These are phyloP conservation scores for Cubamyces lactineus DNA, from an alignment of 768 basidiomycete species.

Conservation along the genomic window DNA sequence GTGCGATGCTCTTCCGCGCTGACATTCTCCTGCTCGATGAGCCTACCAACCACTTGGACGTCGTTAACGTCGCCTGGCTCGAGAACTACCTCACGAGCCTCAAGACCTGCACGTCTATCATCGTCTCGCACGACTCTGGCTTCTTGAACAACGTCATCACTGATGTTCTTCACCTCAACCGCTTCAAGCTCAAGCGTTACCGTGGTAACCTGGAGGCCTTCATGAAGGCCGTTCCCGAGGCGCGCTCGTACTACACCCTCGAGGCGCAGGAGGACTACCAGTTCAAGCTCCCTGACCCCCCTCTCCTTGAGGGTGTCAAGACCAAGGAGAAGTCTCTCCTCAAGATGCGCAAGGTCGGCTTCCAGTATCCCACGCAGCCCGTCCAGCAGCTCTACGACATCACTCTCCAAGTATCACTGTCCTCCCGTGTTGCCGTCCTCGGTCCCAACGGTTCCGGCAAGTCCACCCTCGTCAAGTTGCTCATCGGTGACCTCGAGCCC, in stretches of 20 bases:
- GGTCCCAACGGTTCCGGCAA: constrained; percentile 99
- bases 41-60: constrained; percentile 96
- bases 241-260: constrained; percentile 97
- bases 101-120: constrained; percentile 93
- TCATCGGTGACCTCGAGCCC: constrained; percentile 95
- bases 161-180: constrained; percentile 95
- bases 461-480: constrained; percentile 94
- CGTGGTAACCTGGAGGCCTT: constrained; percentile 94
- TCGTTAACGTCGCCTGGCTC: constrained; percentile 97
- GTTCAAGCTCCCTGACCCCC: constrained; percentile 97
- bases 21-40: constrained; percentile 96
- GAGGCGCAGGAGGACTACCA: constrained; percentile 96
- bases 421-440: constrained; percentile 97
- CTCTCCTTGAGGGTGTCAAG: constrained; percentile 99
- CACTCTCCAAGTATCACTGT: constrained; percentile 94
- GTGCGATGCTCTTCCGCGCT: constrained; percentile 97
- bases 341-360: constrained; percentile 97
- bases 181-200: constrained; percentile 97
- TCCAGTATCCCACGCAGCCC: constrained; percentile 89
- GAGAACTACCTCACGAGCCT: constrained; percentile 90
- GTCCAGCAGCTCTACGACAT: constrained; percentile 94
- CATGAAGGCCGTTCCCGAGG: constrained; percentile 93
- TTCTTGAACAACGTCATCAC: constrained; percentile 99
- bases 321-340: constrained; percentile 97
- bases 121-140: constrained; percentile 96